Conservation (phyloP, 305 asterid species). For the Solanum hybrid region DNA sequence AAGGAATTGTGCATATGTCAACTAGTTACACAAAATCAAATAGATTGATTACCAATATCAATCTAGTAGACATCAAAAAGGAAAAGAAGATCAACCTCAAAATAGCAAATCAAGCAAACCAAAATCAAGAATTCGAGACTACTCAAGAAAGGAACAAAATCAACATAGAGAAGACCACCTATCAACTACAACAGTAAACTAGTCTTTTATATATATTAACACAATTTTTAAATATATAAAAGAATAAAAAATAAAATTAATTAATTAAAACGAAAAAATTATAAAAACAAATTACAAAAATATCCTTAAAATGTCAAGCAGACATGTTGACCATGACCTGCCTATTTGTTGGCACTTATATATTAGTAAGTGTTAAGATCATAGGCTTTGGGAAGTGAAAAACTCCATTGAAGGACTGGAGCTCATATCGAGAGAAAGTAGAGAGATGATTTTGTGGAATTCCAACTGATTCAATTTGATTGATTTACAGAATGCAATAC, state of each 20-base stretch:
- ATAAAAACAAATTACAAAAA: too few species aligned
- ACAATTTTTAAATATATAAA: too few species aligned
- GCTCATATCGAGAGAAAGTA: too few species aligned
- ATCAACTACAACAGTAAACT: background rate
- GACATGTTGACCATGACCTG: background rate
- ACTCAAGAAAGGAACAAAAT: background rate
- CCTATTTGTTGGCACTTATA: too few species aligned
- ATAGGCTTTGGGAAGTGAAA: too few species aligned
- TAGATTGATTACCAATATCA: background rate
- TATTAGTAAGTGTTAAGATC: too few species aligned
- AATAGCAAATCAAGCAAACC: background rate
- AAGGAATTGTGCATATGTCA: background rate
- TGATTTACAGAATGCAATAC: too few species aligned
- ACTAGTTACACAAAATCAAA: background rate
- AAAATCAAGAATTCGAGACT: background rate
- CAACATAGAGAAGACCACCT: background rate
- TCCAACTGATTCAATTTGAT: too few species aligned
- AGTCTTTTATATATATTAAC: background rate
- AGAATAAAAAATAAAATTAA: too few species aligned
- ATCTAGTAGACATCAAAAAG: background rate
- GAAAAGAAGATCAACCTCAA: background rate
- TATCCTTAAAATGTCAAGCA: background rate
- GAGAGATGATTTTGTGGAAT: too few species aligned
- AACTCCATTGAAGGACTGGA: too few species aligned
- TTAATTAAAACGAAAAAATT: too few species aligned